Evolutionary conservation across 2,329 filamentous ascomycete species (phyloP), one percentile per base, ranked within the genome.

Genomic region (Verticillium zaregamsianum): DNA sequence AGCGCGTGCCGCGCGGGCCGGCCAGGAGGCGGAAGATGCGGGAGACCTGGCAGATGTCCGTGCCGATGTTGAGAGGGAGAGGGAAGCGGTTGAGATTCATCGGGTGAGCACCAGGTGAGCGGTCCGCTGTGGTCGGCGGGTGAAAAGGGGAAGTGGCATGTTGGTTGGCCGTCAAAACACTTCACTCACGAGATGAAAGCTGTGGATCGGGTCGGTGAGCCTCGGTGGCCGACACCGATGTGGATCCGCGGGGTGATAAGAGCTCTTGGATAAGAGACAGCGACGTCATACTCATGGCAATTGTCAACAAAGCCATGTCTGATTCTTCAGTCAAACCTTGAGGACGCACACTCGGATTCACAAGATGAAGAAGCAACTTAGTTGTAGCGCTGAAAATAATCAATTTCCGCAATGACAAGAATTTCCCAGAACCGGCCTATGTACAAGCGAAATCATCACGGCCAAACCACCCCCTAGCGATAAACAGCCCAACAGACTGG

Each of bases 1-100:
- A 85, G 33, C 77, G 77, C 5, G 65, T 59, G 1, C 76, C 78
- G 45, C 72, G 71, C 9, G 76, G 71, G 31, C 77, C 72, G 20
- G 71, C 73, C 59, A 94, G 73, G 59, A 93, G 79, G 23, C 74
- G 72, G 64, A 79, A 76, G 63, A 96, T 86, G 61, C 92, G 87
- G 0, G 81, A 75, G 62, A 92, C 83, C 62, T 82, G 82, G 73
- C 91, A 92, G 61, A 96, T 89, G 72, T 96, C 93, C 57, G 86
- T 94, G 62, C 93, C 93, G 59, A 96, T 78, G 57, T 82, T 82
- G 15, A 94, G 71, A 1, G 86, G 79, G n/a, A 86, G 79, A 1
- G 89, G 88, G 68, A 93, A 92, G 3, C 72, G 72, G 37, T 57
- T 63, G 28, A 58, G 64, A 7, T 49, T 35, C 58, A 59, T 55